Base-by-base conservation (phyloP, 805 yeast species). In the Aciculoconidium aculeatum region DNA sequence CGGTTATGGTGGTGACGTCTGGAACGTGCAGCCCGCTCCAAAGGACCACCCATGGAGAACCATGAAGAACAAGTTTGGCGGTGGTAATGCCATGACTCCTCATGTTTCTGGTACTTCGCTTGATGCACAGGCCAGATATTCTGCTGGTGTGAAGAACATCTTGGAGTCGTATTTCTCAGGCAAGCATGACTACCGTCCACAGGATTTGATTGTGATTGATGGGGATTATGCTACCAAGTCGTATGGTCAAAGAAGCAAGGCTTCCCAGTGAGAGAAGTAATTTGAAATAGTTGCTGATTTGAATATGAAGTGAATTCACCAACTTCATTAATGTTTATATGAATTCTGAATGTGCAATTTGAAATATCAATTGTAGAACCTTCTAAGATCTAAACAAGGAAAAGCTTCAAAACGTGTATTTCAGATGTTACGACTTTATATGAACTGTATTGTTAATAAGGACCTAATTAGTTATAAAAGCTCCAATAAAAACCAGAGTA, bases 1-100 rank as follows among this genome's bases (percentile, higher is more conserved):
- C 45, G 90, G 88, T 30, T 82, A 81, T 51, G 92, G 88, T 47
- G 92, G 90, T 44, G 92, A 82, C 55, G 92, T 82, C 30, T 81
- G 90, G 86, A 70, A 48, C 63, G 80, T 79, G n/a, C 94, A 82
- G 57, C 94, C 94, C 23, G 83, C 90, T 15, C 86, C 87, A 40
- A 60, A 63, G 31, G 69, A 68, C 53, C 87, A 80, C 49, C 87
- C 87, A 41, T 82, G 92, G 92, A 69, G 86, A 66, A 32, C 64
- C 7, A 71, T 80, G 76, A 50, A 61, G 27, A 79, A 80, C 70
- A 61, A 70, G 47, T 71, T 66, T 41, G 80, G 80, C 35, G 82
- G 74, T 20, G 90, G 90, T 41, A 82, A 83, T 45, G 90, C 88
- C 31, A 80, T 82, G 90, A 79, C 86, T 29, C 87, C 88, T 12